Percentiles rank a stretch among this genome's conserved stretches.
Evolutionary conservation across 805 yeast species (phyloP).

Genomic region (Grigorovia humatica): DNA sequence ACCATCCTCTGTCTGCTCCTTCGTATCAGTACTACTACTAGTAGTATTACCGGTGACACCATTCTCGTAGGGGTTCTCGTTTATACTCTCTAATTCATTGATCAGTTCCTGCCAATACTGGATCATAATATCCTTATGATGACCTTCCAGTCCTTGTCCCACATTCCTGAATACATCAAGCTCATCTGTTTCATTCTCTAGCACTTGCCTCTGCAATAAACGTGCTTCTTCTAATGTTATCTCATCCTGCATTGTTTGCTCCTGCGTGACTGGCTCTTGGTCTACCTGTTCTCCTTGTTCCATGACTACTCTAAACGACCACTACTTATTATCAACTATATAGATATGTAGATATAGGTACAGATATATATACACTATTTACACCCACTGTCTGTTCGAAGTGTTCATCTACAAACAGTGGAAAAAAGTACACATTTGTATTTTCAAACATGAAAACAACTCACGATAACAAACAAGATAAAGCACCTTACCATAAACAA

Average conservation of each 20-base stretch:
- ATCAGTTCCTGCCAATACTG: conserved; percentile 97
- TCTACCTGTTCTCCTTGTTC: too few species aligned
- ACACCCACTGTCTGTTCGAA: too few species aligned
- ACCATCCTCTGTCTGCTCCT: neutral
- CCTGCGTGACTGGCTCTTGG: neutral
- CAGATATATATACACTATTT: too few species aligned
- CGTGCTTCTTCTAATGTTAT: neutral
- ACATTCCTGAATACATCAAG: conserved; percentile 69
- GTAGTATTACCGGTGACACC: too few species aligned
- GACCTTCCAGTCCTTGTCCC: conserved; percentile 81
- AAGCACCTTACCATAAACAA: too few species aligned
- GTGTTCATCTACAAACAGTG: too few species aligned
- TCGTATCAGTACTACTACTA: neutral
- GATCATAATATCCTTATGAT: conserved; percentile 80
- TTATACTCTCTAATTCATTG: conserved; percentile 47
- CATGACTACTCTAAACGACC: too few species aligned
- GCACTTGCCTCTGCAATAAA: neutral
- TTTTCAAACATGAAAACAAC: too few species aligned
- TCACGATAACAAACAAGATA: too few species aligned
- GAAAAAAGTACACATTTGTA: too few species aligned
- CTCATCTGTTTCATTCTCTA: conserved; percentile 1
- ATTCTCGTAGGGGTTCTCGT: conserved; percentile 33
- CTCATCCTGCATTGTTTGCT: neutral
- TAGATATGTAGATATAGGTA: too few species aligned
- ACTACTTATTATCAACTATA: too few species aligned